phyloP scores from a whole-genome alignment of 2,329 filamentous ascomycete genomes.

The Colletotrichum lindemuthianum region DNA sequence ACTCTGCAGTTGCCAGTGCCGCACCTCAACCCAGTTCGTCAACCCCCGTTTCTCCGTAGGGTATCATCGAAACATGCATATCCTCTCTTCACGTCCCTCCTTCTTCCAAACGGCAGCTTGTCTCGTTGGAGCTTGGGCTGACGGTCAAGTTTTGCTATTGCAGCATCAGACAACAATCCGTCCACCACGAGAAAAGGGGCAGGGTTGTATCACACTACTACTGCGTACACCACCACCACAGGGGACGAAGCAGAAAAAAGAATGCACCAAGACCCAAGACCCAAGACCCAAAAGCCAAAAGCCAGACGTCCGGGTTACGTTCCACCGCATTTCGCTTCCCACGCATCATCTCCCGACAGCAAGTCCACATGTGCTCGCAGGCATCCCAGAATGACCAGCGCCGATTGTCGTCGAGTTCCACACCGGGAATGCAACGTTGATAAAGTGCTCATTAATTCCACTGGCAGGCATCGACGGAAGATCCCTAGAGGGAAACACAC shows the following conservation, averaged over 20 bases:
- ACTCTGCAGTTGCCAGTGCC: not conserved
- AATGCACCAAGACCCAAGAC: not conserved
- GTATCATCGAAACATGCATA: slow-evolving; percentile 8
- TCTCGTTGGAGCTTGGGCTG: not conserved
- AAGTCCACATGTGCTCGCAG: not conserved
- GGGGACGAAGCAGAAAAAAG: not conserved
- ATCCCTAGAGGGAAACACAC: not conserved
- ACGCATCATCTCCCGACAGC: slow-evolving; percentile 8
- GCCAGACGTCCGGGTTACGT: slow-evolving; percentile 24
- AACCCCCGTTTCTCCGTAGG: slow-evolving; percentile 21
- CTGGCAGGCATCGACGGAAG: not conserved
- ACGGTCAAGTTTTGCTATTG: slow-evolving; percentile 9
- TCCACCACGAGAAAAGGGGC: no score
- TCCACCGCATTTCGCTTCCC: slow-evolving; percentile 30
- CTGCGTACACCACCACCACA: no score
- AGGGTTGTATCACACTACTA: no score
- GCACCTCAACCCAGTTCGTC: not conserved
- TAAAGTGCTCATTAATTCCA: not conserved
- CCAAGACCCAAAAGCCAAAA: slow-evolving; percentile 13
- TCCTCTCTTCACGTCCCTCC: not conserved
- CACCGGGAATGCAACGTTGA: not conserved
- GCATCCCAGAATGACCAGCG: no score
- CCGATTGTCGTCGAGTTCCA: not conserved
- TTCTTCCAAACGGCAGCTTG: slow-evolving; percentile 10
- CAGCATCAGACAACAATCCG: slow-evolving; percentile 4